A percentile compares a stretch with the other conserved stretches of the same genome.
Evolutionary conservation across 2,329 filamentous ascomycete genomes (phyloP).

Genomic region (Trichoderma sp.): DNA sequence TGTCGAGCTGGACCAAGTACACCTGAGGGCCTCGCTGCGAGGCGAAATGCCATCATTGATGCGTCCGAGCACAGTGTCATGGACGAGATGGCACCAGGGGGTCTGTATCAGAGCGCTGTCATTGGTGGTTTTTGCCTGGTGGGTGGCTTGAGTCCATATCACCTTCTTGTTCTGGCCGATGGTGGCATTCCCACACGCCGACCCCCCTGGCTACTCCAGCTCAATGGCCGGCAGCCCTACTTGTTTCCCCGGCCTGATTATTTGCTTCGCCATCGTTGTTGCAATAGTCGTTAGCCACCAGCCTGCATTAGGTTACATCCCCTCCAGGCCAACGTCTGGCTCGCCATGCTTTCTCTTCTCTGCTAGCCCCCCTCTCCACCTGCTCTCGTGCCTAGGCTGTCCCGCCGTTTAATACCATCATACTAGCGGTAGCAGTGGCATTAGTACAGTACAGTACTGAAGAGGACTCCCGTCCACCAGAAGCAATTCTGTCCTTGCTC

Average conservation of each 20-base stretch:
- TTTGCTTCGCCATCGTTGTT: constrained; percentile 23
- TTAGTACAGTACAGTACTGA: not conserved
- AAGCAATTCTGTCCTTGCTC: not conserved
- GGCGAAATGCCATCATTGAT: constrained; percentile 20
- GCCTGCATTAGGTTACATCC: constrained; percentile 27
- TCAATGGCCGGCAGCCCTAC: constrained; percentile 29
- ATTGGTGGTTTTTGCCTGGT: constrained; percentile 31
- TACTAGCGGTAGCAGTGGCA: constrained; percentile 5
- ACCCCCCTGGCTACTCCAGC: constrained; percentile 24
- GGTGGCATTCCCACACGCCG: constrained; percentile 34
- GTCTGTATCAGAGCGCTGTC: constrained; percentile 28
- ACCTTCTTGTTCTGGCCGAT: constrained; percentile 38
- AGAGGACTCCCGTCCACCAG: too few relatives aligned
- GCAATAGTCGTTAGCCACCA: constrained; percentile 22
- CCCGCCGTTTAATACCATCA: constrained; percentile 11
- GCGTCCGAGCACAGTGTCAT: constrained; percentile 20
- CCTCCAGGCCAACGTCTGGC: constrained; percentile 16
- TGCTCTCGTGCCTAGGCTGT: constrained; percentile 18
- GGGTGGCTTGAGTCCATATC: constrained; percentile 31
- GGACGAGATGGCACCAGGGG: constrained; percentile 23
- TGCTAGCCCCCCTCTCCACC: constrained; percentile 17
- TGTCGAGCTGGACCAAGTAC: constrained; percentile 18
- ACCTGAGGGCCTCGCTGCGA: constrained; percentile 18
- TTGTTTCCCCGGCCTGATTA: constrained; percentile 19
- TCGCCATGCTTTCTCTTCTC: constrained; percentile 19